phyloP scores from a whole-genome alignment of 2,329 filamentous ascomycete species.

The Colletotrichum caudatum region DNA sequence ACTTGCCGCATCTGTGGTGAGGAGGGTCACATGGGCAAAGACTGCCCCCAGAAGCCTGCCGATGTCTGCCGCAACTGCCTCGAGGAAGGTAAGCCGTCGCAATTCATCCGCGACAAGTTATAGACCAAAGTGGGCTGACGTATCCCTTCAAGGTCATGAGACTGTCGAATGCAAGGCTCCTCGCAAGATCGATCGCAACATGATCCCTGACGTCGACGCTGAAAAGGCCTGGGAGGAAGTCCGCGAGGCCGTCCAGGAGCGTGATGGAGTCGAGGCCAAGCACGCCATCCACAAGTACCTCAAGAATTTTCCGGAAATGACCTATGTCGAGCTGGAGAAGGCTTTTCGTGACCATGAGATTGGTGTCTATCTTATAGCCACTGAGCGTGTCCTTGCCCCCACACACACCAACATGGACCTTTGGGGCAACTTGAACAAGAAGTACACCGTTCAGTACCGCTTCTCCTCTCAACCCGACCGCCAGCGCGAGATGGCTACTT shows the following conservation, averaged over 20 bases:
- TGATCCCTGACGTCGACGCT: constrained; percentile 60
- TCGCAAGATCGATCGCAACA: constrained; percentile 67
- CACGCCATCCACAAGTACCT: constrained; percentile 70
- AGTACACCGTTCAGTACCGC: constrained; percentile 73
- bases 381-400: constrained; percentile 66
- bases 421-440: constrained; percentile 75
- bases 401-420: constrained; percentile 79
- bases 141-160: constrained; percentile 61
- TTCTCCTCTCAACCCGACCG: constrained; percentile 68
- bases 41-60: constrained; percentile 72
- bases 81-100: constrained; percentile 62
- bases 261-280: constrained; percentile 74
- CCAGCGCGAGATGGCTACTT: constrained; percentile 68
- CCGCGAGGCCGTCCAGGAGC: constrained; percentile 61
- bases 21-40: constrained; percentile 66
- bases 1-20: constrained; percentile 72
- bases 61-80: constrained; percentile 72
- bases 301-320: constrained; percentile 69
- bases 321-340: constrained; percentile 71
- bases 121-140: constrained; percentile 13
- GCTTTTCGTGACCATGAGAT: constrained; percentile 67
- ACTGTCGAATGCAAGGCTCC: constrained; percentile 68
- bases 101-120: neutral
- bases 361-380: constrained; percentile 71
- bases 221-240: constrained; percentile 72